Conservation (phyloP, 441 rosid genomes). For the Gossypium davidsonii region DNA sequence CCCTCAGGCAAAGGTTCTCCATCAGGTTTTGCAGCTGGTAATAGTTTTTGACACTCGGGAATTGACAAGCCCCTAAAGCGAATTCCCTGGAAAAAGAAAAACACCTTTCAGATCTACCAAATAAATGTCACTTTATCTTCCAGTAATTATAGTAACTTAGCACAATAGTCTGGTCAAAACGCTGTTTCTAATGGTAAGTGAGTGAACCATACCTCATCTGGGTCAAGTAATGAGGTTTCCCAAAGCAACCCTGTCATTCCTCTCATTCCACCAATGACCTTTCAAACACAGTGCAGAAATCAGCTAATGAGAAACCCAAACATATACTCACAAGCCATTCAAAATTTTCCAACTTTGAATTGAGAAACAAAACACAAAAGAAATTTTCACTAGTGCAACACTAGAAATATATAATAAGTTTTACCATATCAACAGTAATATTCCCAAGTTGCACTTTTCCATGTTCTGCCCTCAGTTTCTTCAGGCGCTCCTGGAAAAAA, state of each 20-base stretch:
- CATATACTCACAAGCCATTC: background rate
- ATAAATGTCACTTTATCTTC: background rate
- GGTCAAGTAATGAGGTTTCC: conserved; percentile 95
- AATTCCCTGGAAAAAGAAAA: conserved; percentile 58
- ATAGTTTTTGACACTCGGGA: conserved; percentile 91
- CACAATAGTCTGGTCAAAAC: conserved; percentile 2
- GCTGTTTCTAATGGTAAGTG: conserved; percentile 2
- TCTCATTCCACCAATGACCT: conserved; percentile 99
- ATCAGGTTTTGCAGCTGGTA: conserved; percentile 79
- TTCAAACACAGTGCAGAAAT: conserved; percentile 15
- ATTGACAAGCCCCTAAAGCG: conserved; percentile 88
- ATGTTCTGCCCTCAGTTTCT: conserved; percentile 68
- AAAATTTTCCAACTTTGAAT: background rate
- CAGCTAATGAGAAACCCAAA: conserved; percentile 8
- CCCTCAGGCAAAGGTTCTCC: conserved; percentile 98
- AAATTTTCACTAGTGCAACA: background rate
- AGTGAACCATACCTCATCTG: conserved; percentile 61
- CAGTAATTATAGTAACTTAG: background rate
- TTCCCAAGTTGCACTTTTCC: conserved; percentile 88
- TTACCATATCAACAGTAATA: conserved; percentile 90
- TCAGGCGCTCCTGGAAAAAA: conserved; percentile 64
- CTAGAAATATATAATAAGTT: background rate
- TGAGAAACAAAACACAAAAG: background rate
- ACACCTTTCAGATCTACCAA: conserved; percentile 9
- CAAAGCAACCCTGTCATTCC: conserved; percentile 98